phyloP scores from a whole-genome alignment of 805 yeast genomes.

The Candida nonsorbophila region DNA sequence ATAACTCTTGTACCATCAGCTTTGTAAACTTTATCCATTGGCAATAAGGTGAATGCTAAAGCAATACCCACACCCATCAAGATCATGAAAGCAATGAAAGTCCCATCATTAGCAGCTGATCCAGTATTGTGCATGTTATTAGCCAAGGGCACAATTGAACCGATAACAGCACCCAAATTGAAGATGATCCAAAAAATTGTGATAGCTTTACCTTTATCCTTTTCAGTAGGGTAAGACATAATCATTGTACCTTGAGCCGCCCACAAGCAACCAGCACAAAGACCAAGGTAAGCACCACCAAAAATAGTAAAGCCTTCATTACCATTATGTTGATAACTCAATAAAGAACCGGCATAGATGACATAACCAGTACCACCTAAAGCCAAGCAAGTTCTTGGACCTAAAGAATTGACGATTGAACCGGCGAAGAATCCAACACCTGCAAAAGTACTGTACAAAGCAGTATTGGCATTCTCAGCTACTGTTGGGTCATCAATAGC shows the following conservation, averaged over 20 bases:
- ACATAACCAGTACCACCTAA: conserved; percentile 55
- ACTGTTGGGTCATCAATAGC: conserved; percentile 35
- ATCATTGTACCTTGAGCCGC: conserved; percentile 55
- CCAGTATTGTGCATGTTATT: conserved; percentile 39
- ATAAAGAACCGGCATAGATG: conserved; percentile 47
- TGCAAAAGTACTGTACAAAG: conserved; percentile 51
- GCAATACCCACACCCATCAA: conserved; percentile 44
- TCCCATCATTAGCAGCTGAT: conserved; percentile 40
- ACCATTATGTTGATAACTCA: conserved; percentile 38
- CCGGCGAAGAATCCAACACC: conserved; percentile 56
- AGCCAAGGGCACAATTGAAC: conserved; percentile 53
- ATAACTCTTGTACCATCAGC: conserved; percentile 47
- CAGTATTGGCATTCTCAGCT: conserved; percentile 46
- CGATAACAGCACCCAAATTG: conserved; percentile 59
- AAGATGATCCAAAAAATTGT: conserved; percentile 58
- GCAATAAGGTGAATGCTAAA: conserved; percentile 43
- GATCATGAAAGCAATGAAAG: conserved; percentile 50
- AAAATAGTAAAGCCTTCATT: conserved; percentile 50
- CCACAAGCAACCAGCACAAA: conserved; percentile 54
- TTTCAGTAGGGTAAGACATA: conserved; percentile 54
- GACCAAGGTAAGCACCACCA: conserved; percentile 54
- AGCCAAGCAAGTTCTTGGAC: conserved; percentile 38
- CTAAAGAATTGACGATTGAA: conserved; percentile 46
- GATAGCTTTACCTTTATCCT: conserved; percentile 47
- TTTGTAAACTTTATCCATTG: conserved; percentile 44